Conservation (phyloP, 257 asterid genomes). For the Primulina tabacum region DNA sequence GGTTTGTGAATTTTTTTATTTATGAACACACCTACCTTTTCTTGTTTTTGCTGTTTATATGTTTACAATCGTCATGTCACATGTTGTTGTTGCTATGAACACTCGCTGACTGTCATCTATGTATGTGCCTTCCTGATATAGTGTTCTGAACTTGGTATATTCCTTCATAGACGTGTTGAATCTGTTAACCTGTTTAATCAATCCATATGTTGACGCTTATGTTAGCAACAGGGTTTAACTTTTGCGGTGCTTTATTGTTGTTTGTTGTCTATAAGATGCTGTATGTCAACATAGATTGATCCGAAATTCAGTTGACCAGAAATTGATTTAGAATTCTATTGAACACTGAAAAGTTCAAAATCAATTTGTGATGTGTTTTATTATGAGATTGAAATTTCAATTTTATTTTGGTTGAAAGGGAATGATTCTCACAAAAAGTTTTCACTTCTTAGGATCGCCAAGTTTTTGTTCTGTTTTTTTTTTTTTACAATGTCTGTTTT, state of each 20-base stretch:
- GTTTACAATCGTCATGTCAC: neutral
- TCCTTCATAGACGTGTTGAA: neutral
- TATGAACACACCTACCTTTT: neutral
- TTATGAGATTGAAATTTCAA: neutral
- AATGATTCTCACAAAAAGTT: neutral
- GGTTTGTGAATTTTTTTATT: neutral
- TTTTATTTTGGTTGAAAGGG: neutral
- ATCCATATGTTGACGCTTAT: neutral
- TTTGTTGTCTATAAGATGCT: neutral
- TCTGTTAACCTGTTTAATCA: neutral
- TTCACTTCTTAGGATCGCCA: neutral
- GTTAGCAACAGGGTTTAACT: neutral
- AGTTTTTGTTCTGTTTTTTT: slow-evolving; percentile 3
- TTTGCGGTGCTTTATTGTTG: neutral
- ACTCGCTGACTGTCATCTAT: neutral
- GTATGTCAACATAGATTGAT: neutral
- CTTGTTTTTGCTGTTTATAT: neutral
- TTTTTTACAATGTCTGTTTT: slow-evolving; percentile 5
- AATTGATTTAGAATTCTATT: slow-evolving; percentile 6
- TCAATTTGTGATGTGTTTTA: neutral
- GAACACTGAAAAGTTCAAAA: neutral
- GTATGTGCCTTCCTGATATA: slow-evolving; percentile 6
- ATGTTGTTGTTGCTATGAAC: neutral
- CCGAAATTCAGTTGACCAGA: neutral
- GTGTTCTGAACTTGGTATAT: neutral